A percentile compares a stretch with the other conserved stretches of the same genome.
These are phyloP conservation scores for Coriolopsis trogii DNA, from an alignment of 1,284 basidiomycete genomes.

Conservation along the genomic window DNA sequence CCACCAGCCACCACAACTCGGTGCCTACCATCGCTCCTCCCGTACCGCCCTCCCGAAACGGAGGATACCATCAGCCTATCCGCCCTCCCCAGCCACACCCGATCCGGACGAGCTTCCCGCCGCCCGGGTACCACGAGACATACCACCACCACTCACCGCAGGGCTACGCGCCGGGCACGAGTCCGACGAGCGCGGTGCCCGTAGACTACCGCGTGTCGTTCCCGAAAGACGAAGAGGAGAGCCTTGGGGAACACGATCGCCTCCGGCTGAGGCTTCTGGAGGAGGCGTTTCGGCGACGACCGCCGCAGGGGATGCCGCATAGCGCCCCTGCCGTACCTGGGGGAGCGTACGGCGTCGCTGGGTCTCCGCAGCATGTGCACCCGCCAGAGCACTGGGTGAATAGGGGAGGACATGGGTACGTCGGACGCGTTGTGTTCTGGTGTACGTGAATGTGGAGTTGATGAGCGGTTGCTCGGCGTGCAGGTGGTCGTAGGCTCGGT, in stretches of 20 bases:
- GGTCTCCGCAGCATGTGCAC: slow-evolving; percentile 9
- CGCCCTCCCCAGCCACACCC: slow-evolving; percentile 12
- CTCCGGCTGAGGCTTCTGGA: slow-evolving; percentile 21
- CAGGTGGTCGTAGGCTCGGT: no score
- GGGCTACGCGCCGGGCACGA: slow-evolving; percentile 3
- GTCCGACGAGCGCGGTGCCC: not conserved
- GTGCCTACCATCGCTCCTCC: not conserved
- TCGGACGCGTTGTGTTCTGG: no score
- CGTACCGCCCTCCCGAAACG: slow-evolving; percentile 1
- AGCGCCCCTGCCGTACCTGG: not conserved
- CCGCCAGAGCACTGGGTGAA: slow-evolving; percentile 15
- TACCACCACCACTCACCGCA: slow-evolving; percentile 3
- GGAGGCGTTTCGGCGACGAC: slow-evolving; percentile 13
- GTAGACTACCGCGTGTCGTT: slow-evolving; percentile 14
- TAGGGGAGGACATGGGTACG: slow-evolving; percentile 12
- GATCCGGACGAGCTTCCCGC: slow-evolving; percentile 2
- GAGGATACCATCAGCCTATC: slow-evolving; percentile 3
- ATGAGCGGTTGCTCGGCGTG: no score
- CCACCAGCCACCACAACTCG: not conserved
- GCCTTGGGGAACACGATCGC: slow-evolving; percentile 16
- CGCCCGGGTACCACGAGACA: not conserved
- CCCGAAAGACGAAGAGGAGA: slow-evolving; percentile 13
- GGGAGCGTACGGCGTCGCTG: slow-evolving; percentile 4
- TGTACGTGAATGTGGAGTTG: no score
- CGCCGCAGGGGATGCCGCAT: not conserved